phyloP scores from a whole-genome alignment of 352 stramenopile species.

The Phytophthora pinifolia region DNA sequence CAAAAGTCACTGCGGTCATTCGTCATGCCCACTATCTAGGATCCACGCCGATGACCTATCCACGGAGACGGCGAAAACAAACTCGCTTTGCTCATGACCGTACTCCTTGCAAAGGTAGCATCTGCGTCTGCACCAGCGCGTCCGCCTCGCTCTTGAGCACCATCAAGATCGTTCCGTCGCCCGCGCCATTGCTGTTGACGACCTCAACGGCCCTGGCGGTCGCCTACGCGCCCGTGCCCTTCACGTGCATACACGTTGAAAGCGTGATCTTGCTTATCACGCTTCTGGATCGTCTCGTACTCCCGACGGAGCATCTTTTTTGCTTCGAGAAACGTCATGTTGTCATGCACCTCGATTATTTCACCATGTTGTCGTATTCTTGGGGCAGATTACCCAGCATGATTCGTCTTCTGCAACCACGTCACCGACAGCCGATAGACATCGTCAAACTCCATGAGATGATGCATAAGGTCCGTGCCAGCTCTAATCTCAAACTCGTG shows the following conservation, averaged over 20 bases:
- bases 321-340: constrained; percentile 7
- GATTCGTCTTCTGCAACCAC: constrained; percentile 12
- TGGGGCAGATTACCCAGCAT: constrained; percentile 8
- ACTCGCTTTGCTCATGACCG: constrained; percentile 1
- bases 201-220: neutral
- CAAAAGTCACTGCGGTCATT: constrained; percentile 11
- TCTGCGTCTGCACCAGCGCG: neutral
- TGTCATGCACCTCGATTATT: constrained; percentile 15
- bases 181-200: neutral
- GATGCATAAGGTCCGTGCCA: constrained; percentile 13
- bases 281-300: constrained; percentile 10
- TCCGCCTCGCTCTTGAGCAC: neutral
- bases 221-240: no score
- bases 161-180: neutral
- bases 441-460: constrained; percentile 18
- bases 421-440: constrained; percentile 3
- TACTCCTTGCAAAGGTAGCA: constrained; percentile 15
- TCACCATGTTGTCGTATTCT: constrained; percentile 24
- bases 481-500: no score
- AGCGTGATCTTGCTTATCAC: constrained; percentile 9
- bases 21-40: constrained; percentile 29
- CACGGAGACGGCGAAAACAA: constrained; percentile 3
- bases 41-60: neutral
- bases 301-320: constrained; percentile 27
- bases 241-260: constrained; percentile 1